phyloP scores from a whole-genome alignment of 129 eudicot genomes.

The Flaveria sonorensis region DNA sequence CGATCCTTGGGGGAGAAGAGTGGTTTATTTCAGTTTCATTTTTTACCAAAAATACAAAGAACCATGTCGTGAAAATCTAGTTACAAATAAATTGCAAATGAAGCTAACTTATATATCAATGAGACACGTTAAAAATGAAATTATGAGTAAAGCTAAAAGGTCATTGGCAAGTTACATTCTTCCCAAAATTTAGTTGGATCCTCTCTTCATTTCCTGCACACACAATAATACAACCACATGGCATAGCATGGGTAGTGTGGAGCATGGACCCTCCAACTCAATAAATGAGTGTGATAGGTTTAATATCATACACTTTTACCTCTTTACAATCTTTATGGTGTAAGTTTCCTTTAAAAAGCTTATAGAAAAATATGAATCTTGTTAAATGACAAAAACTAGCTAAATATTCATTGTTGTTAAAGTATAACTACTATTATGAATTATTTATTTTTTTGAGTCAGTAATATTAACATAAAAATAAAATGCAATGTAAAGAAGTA shows the following conservation, averaged over 20 bases:
- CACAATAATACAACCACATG: constrained; percentile 38
- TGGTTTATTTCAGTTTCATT: too few relatives aligned
- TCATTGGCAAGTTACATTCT: constrained; percentile 14
- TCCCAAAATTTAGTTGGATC: constrained; percentile 24
- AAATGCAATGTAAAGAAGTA: too few relatives aligned
- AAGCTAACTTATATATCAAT: neutral
- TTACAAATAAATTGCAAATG: too few relatives aligned
- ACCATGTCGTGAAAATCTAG: too few relatives aligned
- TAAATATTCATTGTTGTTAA: too few relatives aligned
- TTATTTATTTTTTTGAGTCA: too few relatives aligned
- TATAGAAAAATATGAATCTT: too few relatives aligned
- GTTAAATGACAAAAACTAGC: too few relatives aligned
- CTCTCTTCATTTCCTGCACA: neutral
- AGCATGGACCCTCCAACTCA: constrained; percentile 34
- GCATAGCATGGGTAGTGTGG: constrained; percentile 35
- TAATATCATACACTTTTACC: neutral
- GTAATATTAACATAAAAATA: too few relatives aligned
- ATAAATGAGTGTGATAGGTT: constrained; percentile 28
- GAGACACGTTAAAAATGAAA: neutral
- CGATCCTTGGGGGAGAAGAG: too few relatives aligned
- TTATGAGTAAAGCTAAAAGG: constrained; percentile 6
- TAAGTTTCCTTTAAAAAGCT: neutral
- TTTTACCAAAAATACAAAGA: too few relatives aligned
- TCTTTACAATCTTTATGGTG: neutral
- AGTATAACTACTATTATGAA: too few relatives aligned